Evolutionary conservation across 2,329 filamentous ascomycete genomes (phyloP), one percentile per base, ranked within the genome.

Genomic region (Penicillium thymicola): DNA sequence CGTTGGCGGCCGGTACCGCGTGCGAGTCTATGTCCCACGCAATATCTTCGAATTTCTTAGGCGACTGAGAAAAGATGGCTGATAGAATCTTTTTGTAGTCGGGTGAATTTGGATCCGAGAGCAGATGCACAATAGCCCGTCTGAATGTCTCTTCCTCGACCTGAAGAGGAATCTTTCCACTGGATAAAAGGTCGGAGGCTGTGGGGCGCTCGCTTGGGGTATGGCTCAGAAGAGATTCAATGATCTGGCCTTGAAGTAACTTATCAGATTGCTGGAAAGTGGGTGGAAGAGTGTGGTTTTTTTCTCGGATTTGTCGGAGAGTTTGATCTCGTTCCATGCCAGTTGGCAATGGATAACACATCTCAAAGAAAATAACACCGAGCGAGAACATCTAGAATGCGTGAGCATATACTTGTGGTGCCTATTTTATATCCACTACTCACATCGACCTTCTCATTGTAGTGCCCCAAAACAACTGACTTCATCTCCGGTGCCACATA

Each of bases 361-460:
- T 99, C 74, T 99, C 94, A 65, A 97, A 97, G 76, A 99, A 96
- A 55, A 99, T 97, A 61, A 99, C 89, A 0, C 94, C 94, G 41
- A 99, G 81, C 0, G 93, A 97, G 71, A 94, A 99, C 93, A 99
- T 97, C 82, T 72, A 51, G 9, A 42, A 16, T n/a, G 23, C 10
- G 50, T 65, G 14, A 68, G 57, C 41, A 55, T 45, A n/a, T 23
- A 36, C 14, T 25, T 21, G 4, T 28, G 7, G 13, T 36, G 4
- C 25, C 28, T 37, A 23, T 32, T 9, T 11, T 11, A 40, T 21
- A 11, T 32, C 34, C 23, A 28, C 16, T 40, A 79, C 85, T 79
- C 74, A 87, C 85, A 77, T 99, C 94, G 1, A 97, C 92, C 73
- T 97, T 97, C 55, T 90, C 87, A 58, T 90, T 95, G 71, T 97